Evolutionary conservation across 1,139 yeast species (phyloP).

Genomic region (Candida frijolesensis): DNA sequence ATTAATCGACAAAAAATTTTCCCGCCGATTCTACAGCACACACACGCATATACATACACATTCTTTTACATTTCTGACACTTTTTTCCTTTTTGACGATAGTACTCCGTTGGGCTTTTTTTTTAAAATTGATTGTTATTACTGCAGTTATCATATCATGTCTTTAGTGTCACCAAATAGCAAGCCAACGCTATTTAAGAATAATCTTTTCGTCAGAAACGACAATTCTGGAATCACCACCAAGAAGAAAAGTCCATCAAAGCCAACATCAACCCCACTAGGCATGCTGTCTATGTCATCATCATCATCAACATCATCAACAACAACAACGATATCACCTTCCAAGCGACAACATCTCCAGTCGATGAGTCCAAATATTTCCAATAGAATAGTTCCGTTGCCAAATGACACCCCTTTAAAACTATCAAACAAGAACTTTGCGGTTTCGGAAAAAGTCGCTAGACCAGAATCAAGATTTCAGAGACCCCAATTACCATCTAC

Average conservation of each 20-base stretch:
- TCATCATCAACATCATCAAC: conserved; percentile 17
- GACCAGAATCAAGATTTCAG: conserved; percentile 15
- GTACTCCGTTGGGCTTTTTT: background rate
- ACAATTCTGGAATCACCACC: background rate
- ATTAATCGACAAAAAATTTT: too few species aligned
- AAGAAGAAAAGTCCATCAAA: conserved; percentile 5
- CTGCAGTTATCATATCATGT: background rate
- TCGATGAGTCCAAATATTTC: conserved; percentile 48
- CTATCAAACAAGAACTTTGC: conserved; percentile 5
- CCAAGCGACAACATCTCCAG: conserved; percentile 36
- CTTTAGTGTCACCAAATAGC: conserved; percentile 12
- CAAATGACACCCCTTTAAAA: conserved; percentile 11
- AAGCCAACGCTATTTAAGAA: conserved; percentile 9
- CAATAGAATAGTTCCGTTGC: conserved; percentile 24
- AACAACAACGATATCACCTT: conserved; percentile 24
- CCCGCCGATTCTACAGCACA: too few species aligned
- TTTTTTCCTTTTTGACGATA: background rate
- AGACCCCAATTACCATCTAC: conserved; percentile 24
- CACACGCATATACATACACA: too few species aligned
- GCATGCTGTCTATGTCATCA: background rate
- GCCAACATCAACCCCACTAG: conserved; percentile 1
- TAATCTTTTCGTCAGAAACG: conserved; percentile 6
- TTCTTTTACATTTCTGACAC: too few species aligned
- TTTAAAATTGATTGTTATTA: background rate
- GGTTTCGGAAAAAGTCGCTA: conserved; percentile 5